A percentile compares a stretch with the other conserved stretches of the same genome.
Conservation (phyloP, 768 basidiomycete species). For the Phylloporus sp. region DNA sequence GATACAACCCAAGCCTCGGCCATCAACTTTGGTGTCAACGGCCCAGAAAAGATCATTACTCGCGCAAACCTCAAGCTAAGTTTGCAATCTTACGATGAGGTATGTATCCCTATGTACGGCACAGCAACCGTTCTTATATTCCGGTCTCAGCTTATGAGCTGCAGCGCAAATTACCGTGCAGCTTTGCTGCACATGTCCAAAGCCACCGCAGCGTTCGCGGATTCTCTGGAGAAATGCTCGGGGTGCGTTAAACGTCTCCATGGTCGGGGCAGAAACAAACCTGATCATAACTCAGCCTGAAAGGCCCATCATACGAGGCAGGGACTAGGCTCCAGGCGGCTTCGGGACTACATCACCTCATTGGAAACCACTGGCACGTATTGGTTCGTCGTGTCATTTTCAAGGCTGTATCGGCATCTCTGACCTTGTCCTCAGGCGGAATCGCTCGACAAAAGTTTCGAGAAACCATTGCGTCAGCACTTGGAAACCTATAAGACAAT, state of each 20-base stretch:
- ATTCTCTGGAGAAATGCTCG: conserved; percentile 80
- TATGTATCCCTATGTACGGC: conserved; percentile 34
- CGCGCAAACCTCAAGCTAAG: conserved; percentile 72
- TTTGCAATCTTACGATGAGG: conserved; percentile 76
- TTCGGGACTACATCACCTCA: conserved; percentile 84
- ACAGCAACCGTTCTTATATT: conserved; percentile 14
- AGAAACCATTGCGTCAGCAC: conserved; percentile 83
- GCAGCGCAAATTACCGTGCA: conserved; percentile 73
- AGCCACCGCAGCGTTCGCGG: conserved; percentile 80
- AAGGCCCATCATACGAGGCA: conserved; percentile 74
- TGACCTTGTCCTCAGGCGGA: conserved; percentile 53
- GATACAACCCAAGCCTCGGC: conserved; percentile 75
- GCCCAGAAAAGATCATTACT: conserved; percentile 79
- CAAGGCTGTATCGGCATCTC: conserved; percentile 1
- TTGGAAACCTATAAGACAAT: conserved; percentile 72
- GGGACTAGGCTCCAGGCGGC: conserved; percentile 81
- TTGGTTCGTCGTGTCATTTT: conserved; percentile 48
- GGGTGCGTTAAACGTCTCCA: conserved; percentile 44
- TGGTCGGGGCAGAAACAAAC: neutral
- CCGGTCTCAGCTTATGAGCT: conserved; percentile 58
- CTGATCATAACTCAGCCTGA: conserved; percentile 44
- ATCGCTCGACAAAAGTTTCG: conserved; percentile 80
- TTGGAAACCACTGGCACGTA: conserved; percentile 90
- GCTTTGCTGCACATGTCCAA: conserved; percentile 78
- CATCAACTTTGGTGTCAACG: conserved; percentile 69